These are phyloP conservation scores for Irpex rosettiformis DNA, from an alignment of 1,284 basidiomycete species.

Conservation along the genomic window DNA sequence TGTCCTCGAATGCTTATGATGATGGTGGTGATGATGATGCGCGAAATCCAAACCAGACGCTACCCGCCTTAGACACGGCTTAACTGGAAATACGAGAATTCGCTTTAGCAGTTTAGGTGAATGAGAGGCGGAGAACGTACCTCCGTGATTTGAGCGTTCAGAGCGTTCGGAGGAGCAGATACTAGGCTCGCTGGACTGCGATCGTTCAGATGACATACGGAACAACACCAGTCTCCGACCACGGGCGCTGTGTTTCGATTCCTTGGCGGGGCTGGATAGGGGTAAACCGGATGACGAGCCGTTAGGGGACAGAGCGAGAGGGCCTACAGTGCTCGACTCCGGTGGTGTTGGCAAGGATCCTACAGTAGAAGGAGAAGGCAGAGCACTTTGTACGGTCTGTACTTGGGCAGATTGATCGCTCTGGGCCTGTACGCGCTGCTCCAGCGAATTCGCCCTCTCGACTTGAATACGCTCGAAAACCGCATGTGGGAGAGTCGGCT, in stretches of 20 bases:
- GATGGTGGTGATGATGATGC: conserved; percentile 6
- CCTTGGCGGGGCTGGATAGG: not conserved
- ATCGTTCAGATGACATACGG: conserved; percentile 5
- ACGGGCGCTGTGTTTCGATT: not conserved
- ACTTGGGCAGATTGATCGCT: not conserved
- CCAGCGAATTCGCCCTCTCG: not conserved
- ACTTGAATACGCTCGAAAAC: not conserved
- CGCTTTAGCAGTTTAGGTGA: not conserved
- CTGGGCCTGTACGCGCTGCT: not conserved
- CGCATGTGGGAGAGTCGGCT: not conserved
- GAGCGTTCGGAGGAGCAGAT: too few species aligned
- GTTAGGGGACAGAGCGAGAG: not conserved
- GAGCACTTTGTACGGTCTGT: not conserved
- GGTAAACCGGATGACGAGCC: not conserved
- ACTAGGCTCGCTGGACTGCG: not conserved
- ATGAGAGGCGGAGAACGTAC: not conserved
- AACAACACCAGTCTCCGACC: conserved; percentile 2
- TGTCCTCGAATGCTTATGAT: not conserved
- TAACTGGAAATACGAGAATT: conserved; percentile 1
- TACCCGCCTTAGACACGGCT: conserved; percentile 2
- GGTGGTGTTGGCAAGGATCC: not conserved
- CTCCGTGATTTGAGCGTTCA: conserved; percentile 4
- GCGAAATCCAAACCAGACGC: not conserved
- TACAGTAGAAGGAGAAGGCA: not conserved
- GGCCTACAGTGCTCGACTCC: not conserved